Percentiles rank a stretch among this genome's conserved stretches.
Conservation (phyloP, 2,329 filamentous ascomycete genomes). For the Diaporthe sp. region DNA sequence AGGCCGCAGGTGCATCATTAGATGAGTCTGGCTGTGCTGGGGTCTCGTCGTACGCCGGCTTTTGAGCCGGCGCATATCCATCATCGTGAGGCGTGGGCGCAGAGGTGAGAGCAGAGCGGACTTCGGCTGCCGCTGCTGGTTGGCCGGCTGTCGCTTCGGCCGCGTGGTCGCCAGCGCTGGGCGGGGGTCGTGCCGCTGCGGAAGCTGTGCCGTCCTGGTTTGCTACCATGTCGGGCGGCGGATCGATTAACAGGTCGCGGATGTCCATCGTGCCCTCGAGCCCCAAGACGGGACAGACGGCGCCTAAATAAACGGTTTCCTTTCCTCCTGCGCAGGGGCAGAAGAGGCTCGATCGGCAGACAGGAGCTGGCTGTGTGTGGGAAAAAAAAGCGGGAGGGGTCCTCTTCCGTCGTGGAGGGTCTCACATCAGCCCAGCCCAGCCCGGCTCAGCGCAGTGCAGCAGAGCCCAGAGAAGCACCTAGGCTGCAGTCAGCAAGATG, state of each 20-base stretch:
- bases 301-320: constrained; percentile 14
- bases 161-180: not conserved
- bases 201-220: constrained; percentile 16
- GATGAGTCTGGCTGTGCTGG: not conserved
- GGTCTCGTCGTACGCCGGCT: not conserved
- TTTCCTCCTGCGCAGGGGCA: not conserved
- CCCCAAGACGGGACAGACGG: constrained; percentile 20
- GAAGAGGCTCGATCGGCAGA: not conserved
- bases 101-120: not conserved
- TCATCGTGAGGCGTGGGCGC: not conserved
- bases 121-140: constrained; percentile 11
- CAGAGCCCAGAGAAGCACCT: constrained; percentile 19
- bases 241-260: constrained; percentile 28
- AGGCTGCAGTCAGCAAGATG: constrained; percentile 31
- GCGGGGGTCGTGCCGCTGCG: constrained; percentile 5
- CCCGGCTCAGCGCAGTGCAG: not conserved
- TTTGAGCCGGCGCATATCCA: not conserved
- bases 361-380: not conserved
- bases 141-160: constrained; percentile 17
- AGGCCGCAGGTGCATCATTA: not conserved
- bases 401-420: not conserved
- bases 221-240: constrained; percentile 31
- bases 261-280: constrained; percentile 23
- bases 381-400: constrained; percentile 21
- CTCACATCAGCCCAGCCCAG: constrained; percentile 24